Conservation (phyloP, 257 asterid species). For the Buddleja alternifolia region DNA sequence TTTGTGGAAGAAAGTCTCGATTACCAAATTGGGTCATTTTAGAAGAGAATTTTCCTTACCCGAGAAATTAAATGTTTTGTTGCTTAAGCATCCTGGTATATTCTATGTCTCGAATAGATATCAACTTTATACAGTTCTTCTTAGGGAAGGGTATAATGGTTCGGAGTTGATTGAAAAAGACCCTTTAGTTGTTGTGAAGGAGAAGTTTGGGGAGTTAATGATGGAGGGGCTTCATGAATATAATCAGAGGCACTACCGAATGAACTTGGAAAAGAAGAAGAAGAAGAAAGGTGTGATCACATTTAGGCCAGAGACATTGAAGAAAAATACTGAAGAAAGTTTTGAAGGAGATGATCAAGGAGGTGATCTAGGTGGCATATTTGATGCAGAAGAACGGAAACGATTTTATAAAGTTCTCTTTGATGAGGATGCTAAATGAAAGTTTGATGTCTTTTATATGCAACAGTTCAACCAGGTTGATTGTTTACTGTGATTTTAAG, state of each 20-base stretch:
- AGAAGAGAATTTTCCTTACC: slow-evolving; percentile 78
- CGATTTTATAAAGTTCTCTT: slow-evolving; percentile 75
- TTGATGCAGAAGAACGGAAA: slow-evolving; percentile 87
- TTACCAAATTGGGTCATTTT: slow-evolving; percentile 70
- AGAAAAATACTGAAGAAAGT: slow-evolving; percentile 25
- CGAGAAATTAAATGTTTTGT: slow-evolving; percentile 64
- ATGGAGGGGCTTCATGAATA: slow-evolving; percentile 88
- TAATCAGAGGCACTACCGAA: slow-evolving; percentile 62
- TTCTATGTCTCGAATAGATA: slow-evolving; percentile 81
- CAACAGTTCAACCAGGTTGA: neutral
- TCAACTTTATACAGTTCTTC: slow-evolving; percentile 73
- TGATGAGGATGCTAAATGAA: slow-evolving; percentile 61
- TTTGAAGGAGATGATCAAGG: slow-evolving; percentile 41
- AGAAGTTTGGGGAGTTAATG: slow-evolving; percentile 87
- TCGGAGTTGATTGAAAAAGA: slow-evolving; percentile 76
- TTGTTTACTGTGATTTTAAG: neutral
- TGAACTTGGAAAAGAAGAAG: slow-evolving; percentile 80
- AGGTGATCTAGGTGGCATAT: slow-evolving; percentile 80
- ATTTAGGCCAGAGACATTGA: slow-evolving; percentile 39
- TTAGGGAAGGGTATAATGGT: slow-evolving; percentile 77
- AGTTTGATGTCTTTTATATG: neutral
- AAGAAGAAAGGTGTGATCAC: slow-evolving; percentile 53
- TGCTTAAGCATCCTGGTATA: slow-evolving; percentile 88
- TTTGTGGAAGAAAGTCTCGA: slow-evolving; percentile 82
- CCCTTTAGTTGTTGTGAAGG: slow-evolving; percentile 81